Evolutionary conservation across 2,329 filamentous ascomycete genomes (phyloP).

Genomic region (Amauroascus verrucosus): DNA sequence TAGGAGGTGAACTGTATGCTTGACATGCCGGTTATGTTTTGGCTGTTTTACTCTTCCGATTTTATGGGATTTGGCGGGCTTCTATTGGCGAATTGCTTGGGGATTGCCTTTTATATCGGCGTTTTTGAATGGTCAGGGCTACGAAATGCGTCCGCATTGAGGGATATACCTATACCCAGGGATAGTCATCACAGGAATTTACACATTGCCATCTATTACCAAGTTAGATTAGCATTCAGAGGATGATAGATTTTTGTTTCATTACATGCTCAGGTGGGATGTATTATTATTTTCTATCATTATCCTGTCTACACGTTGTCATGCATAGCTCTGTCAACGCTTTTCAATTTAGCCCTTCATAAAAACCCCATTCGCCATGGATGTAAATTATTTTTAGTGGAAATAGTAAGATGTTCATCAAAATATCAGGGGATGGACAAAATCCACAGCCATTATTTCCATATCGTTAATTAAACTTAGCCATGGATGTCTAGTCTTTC

Average conservation of each 20-base stretch:
- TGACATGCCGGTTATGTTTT: slow-evolving; percentile 14
- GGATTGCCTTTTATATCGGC: background rate
- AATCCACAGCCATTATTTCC: background rate
- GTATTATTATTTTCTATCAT: background rate
- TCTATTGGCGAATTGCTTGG: background rate
- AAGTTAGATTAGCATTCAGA: background rate
- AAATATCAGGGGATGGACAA: background rate
- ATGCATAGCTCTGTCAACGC: slow-evolving; percentile 1
- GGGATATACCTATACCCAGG: background rate
- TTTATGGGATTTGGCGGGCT: background rate
- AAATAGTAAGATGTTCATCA: background rate
- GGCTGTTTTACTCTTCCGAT: background rate
- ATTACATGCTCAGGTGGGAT: background rate
- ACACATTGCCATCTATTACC: background rate
- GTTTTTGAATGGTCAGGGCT: background rate
- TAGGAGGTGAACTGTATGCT: slow-evolving; percentile 30
- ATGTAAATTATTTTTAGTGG: background rate
- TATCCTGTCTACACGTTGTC: background rate
- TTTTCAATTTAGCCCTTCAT: background rate
- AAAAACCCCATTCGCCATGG: background rate
- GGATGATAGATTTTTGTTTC: background rate
- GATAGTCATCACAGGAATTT: background rate
- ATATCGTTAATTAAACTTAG: background rate
- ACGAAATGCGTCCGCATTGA: background rate
- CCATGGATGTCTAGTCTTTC: background rate